A percentile compares a stretch with the other conserved stretches of the same genome.
Conservation (phyloP, 163 green algal genomes). For the Picocystis sp. region DNA sequence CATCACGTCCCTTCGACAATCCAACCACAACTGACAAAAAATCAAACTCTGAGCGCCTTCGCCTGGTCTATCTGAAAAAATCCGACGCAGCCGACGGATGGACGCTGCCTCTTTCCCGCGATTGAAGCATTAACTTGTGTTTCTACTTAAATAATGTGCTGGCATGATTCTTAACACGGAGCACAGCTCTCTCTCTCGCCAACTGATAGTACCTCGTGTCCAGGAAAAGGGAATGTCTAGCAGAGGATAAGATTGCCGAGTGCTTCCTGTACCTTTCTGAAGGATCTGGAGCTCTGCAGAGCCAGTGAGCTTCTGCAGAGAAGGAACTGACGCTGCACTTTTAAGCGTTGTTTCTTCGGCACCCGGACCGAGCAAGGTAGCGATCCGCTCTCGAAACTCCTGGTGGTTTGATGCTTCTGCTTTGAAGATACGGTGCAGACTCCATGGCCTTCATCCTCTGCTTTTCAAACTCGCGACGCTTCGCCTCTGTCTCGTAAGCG, state of each 20-base stretch:
- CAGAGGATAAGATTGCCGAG: not conserved
- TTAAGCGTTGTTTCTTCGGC: constrained; percentile 3
- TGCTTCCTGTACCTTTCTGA: constrained; percentile 45
- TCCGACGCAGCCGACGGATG: no score
- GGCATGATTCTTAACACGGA: constrained; percentile 42
- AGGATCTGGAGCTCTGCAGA: constrained; percentile 15
- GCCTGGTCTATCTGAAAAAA: no score
- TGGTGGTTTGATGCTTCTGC: constrained; percentile 12
- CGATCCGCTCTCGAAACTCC: no score
- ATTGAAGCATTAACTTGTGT: constrained; percentile 40
- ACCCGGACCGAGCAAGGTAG: constrained; percentile 2
- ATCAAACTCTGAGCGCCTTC: no score
- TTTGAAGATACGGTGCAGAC: constrained; percentile 7
- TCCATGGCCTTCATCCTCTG: constrained; percentile 1
- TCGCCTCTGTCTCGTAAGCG: constrained; percentile 17
- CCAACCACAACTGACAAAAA: no score
- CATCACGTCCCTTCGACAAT: no score
- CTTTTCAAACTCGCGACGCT: constrained; percentile 9
- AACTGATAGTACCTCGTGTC: constrained; percentile 26
- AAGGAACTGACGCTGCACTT: not conserved
- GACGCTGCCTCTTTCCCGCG: no score
- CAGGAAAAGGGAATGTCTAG: constrained; percentile 24
- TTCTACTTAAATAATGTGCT: constrained; percentile 67
- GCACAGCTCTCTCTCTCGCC: constrained; percentile 62
- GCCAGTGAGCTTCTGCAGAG: not conserved